Base-by-base conservation (phyloP, 345 rosid genomes). In the Brassica incana region DNA sequence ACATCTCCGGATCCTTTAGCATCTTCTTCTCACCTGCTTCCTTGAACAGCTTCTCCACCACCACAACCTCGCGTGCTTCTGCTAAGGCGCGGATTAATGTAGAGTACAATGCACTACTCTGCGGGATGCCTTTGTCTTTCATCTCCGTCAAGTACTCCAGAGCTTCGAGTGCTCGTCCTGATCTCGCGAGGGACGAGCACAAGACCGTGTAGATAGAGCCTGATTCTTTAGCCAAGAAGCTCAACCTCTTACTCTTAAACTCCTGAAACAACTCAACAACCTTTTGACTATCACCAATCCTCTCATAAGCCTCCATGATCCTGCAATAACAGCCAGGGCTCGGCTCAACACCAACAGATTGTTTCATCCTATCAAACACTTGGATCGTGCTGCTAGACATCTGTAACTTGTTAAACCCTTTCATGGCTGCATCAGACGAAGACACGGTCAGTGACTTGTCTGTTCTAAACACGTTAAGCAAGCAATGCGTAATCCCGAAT, bases 381-480 rank as follows among this genome's bases (percentile, higher is more conserved):
- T 64, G 60, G 69, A 89, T 71, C 18, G 96, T 86, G 82, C 90
- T 85, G 59, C 90, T 81, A 80, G 79, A 94, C 98, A 94, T 92
- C 64, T 94, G 97, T 35, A 92, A 82, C 76, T 89, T 88, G 80
- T 94, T 94, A 36, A 88, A 94, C 35, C 89, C 93, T 83, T 73
- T 83, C 96, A 94, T 88, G 10, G 94, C 96, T 15, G 96, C 80
- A 68, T 79, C 84, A 75, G 88, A 85, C 33, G 90, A 86, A 78
- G 86, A 74, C 32, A 87, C 79, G 18, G 88, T 84, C 60, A 83
- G 25, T 72, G 70, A 77, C 43, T 65, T 33, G 40, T 87, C 83
- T 36, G 84, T 61, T 82, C 84, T 76, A 71, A 88, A 88, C 38
- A 79, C 83, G 40, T 65, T 80, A 65, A 94, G 92, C 72, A 92